Evolutionary conservation across 2,329 filamentous ascomycete species (phyloP).

Genomic region (Fusarium continuum): DNA sequence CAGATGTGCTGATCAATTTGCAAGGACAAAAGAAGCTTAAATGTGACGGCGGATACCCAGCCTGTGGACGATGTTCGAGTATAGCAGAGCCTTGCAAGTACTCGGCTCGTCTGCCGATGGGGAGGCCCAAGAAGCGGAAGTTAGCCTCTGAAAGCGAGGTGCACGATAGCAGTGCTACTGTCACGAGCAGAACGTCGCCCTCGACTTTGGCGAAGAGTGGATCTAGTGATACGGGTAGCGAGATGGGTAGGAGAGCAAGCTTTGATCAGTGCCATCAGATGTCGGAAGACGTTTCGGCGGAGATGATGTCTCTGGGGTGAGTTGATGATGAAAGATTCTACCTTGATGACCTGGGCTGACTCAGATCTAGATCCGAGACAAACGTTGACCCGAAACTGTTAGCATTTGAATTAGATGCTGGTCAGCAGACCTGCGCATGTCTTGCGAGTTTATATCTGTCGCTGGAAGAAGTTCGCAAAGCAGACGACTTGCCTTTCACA

Average conservation of each 20-base stretch:
- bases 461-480: slow-evolving; percentile 37
- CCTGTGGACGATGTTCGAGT: slow-evolving; percentile 31
- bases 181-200: slow-evolving; percentile 6
- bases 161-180: slow-evolving; percentile 6
- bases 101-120: slow-evolving; percentile 40
- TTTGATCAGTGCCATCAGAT: slow-evolving; percentile 22
- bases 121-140: slow-evolving; percentile 41
- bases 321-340: not conserved
- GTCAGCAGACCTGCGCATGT: slow-evolving; percentile 35
- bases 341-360: slow-evolving; percentile 11
- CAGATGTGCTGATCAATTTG: slow-evolving; percentile 5
- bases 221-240: slow-evolving; percentile 13
- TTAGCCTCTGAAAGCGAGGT: slow-evolving; percentile 10
- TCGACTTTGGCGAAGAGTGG: slow-evolving; percentile 15
- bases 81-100: slow-evolving; percentile 32
- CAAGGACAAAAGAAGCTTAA: slow-evolving; percentile 44
- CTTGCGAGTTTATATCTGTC: slow-evolving; percentile 40
- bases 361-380: slow-evolving; percentile 24
- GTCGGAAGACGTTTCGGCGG: slow-evolving; percentile 9
- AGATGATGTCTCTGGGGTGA: slow-evolving; percentile 29
- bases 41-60: slow-evolving; percentile 39
- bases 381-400: slow-evolving; percentile 26
- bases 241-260: slow-evolving; percentile 4
- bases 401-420: slow-evolving; percentile 5
- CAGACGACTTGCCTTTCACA: slow-evolving; percentile 31